Conservation (phyloP, 495 filamentous ascomycete genomes). For the Trichoderma reesei region DNA sequence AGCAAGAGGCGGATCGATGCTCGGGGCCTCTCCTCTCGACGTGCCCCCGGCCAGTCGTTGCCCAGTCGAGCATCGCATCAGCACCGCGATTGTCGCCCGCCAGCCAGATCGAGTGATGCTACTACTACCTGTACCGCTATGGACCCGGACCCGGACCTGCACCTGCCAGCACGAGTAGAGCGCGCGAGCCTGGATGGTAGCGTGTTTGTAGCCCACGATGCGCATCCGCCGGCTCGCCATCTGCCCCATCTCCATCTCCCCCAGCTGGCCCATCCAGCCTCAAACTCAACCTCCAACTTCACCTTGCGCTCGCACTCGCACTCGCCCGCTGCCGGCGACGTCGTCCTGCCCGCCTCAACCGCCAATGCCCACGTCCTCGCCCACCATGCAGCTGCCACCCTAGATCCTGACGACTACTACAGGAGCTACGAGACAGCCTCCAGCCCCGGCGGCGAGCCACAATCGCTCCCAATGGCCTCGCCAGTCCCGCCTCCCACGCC, state of each 20-base stretch:
- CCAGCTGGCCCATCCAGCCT: too few species aligned
- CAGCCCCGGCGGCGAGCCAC: conserved; percentile 18
- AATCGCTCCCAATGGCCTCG: conserved; percentile 14
- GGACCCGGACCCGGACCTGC: conserved; percentile 17
- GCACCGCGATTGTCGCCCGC: too few species aligned
- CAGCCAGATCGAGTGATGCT: conserved; percentile 25
- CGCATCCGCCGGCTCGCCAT: conserved; percentile 17
- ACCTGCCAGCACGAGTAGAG: too few species aligned
- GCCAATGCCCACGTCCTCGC: conserved; percentile 29
- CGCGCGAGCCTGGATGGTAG: conserved; percentile 13
- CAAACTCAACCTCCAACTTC: conserved; percentile 17
- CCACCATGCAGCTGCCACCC: conserved; percentile 24
- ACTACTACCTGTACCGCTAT: too few species aligned
- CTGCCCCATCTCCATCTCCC: conserved; percentile 15
- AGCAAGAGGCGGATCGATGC: conserved; percentile 14
- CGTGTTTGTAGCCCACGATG: neutral
- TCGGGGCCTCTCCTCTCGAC: conserved; percentile 14
- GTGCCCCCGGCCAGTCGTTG: conserved; percentile 15
- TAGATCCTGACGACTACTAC: conserved; percentile 46
- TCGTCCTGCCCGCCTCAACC: conserved; percentile 21
- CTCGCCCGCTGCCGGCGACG: conserved; percentile 17
- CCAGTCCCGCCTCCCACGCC: conserved; percentile 28
- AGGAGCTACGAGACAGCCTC: conserved; percentile 31
- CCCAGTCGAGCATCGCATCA: conserved; percentile 12
- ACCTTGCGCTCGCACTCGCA: conserved; percentile 15